Evolutionary conservation across 805 yeast genomes (phyloP), one percentile per base, ranked within the genome.

Genomic region (Saturnispora mendoncae): DNA sequence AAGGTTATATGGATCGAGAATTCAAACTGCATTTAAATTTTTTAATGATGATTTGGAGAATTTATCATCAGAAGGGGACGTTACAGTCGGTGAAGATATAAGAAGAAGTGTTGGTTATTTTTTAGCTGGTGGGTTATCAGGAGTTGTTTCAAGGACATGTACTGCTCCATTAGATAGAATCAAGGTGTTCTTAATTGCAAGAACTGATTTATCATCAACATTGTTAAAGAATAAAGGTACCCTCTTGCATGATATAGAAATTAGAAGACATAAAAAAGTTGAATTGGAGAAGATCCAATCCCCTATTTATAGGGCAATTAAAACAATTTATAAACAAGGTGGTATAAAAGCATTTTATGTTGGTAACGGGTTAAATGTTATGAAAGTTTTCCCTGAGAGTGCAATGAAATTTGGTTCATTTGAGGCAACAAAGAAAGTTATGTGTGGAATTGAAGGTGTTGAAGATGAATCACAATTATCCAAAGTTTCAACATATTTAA

Each of bases 401-500:
- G 97, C 97, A 1, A 90, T 90, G 76, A 92, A 92, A 57, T 90
- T 92, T 62, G 97, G 98, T 3, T 78, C 95, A 4, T 90, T 92
- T 59, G 98, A 90, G 59, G 73, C 86, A 4, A 80, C 88, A 0
- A 92, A 92, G 54, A 68, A 83, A 43, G 55, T 80, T 23, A 66
- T 92, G 54, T 80, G 94, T 17, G 58, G 65, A 21, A 45, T 88
- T 6, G 96, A 86, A 61, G 94, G 94, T 12, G 78, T 77, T 6
- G 69, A 69, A 10, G 88, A 82, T 54, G 72, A 80, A 2, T 61
- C 80, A 1, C 74, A 84, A 33, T 63, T 90, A 41, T 83, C 95
- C 0, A 77, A 78, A 47, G 55, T 74, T 2, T 74, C 97, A 1
- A 87, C 96, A 0, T 92, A 87, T 56, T 59, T 85, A 25, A 87